Evolutionary conservation across 163 green algal species (phyloP).

Genomic region (Volvox carteri): DNA sequence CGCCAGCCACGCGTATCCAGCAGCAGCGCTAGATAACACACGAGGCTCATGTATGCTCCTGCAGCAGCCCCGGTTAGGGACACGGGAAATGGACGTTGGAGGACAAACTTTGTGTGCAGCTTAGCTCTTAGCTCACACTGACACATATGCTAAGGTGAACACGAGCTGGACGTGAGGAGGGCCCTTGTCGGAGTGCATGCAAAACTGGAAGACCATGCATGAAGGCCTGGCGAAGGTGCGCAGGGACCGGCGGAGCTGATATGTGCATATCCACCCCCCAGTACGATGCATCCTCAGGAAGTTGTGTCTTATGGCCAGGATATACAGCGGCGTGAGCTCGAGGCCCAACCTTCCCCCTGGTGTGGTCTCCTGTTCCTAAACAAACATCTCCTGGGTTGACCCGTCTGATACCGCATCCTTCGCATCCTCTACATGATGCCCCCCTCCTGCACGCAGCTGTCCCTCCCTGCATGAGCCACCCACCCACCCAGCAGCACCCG

Average conservation of each 20-base stretch:
- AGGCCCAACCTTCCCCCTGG: too few species aligned
- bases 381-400: not conserved
- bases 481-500: slow-evolving; percentile 4
- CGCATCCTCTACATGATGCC: not conserved
- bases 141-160: too few species aligned
- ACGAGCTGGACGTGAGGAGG: too few species aligned
- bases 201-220: not conserved
- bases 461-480: too few species aligned
- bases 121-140: too few species aligned
- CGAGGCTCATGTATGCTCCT: slow-evolving; percentile 67
- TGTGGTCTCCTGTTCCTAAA: too few species aligned
- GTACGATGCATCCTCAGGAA: too few species aligned
- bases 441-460: not conserved
- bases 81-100: not conserved
- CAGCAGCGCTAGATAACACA: slow-evolving; percentile 61
- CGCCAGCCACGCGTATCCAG: slow-evolving; percentile 24
- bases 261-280: too few species aligned
- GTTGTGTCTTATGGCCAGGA: not conserved
- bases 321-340: too few species aligned
- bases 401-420: not conserved
- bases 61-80: not conserved
- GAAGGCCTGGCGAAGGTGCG: not conserved
- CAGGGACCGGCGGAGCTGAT: not conserved
- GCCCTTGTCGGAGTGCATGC: too few species aligned
- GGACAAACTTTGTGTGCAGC: too few species aligned